Evolutionary conservation across 1,284 basidiomycete species (phyloP).

Genomic region (Melampsora larici-populina): DNA sequence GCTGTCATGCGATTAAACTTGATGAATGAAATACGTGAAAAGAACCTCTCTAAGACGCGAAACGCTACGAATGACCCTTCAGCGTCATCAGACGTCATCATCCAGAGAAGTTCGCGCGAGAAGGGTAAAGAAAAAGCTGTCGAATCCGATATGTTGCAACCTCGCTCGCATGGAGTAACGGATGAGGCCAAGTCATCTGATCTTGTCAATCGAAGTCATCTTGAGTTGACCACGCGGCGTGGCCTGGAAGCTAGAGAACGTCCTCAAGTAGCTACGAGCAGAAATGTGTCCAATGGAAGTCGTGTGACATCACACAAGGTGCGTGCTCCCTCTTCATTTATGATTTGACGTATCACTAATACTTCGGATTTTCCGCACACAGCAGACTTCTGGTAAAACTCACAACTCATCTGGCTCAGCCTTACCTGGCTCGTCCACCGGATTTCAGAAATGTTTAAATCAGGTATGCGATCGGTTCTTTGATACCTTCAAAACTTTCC

Average conservation of each 20-base stretch:
- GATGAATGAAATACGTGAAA: constrained; percentile 28
- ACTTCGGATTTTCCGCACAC: no score
- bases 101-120: neutral
- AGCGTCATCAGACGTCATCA: no score
- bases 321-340: neutral
- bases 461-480: constrained; percentile 12
- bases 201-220: no score
- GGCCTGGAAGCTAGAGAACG: no score
- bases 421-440: neutral
- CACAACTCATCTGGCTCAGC: neutral
- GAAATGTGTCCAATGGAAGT: no score
- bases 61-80: neutral
- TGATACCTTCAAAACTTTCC: neutral
- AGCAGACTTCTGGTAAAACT: no score
- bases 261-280: no score
- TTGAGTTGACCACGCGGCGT: no score
- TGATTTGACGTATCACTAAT: neutral
- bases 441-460: constrained; percentile 40
- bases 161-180: no score
- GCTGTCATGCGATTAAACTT: constrained; percentile 9
- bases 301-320: neutral
- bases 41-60: neutral
- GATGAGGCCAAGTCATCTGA: no score
- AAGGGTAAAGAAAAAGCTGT: neutral
- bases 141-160: neutral